phyloP scores from a whole-genome alignment of 352 stramenopile species.

The Pilasporangium apinafurcum region DNA sequence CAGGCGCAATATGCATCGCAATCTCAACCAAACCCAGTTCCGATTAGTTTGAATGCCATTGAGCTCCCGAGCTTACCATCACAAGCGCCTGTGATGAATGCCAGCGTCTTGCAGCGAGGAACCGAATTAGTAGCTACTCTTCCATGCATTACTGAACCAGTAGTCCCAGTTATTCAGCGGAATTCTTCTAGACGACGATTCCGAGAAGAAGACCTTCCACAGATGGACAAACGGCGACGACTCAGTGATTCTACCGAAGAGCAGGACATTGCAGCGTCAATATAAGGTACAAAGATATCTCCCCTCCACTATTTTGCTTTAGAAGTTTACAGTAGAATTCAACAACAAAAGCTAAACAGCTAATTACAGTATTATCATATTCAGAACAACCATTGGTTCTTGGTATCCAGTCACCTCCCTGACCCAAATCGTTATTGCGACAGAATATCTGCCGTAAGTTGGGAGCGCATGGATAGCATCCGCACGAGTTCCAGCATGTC shows the following conservation, averaged over 20 bases:
- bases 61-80: constrained; percentile 47
- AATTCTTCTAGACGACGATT: constrained; percentile 58
- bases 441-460: constrained; percentile 26
- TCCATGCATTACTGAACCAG: constrained; percentile 57
- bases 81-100: constrained; percentile 70
- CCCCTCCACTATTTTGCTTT: no score
- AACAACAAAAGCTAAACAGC: background rate
- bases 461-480: constrained; percentile 46
- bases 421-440: background rate
- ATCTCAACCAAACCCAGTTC: constrained; percentile 1
- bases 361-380: no score
- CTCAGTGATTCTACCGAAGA: constrained; percentile 42
- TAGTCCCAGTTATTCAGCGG: constrained; percentile 63
- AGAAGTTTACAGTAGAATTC: background rate
- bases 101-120: constrained; percentile 61
- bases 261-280: constrained; percentile 50
- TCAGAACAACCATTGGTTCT: no score
- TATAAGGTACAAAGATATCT: constrained; percentile 15
- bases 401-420: background rate
- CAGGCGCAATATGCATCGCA: background rate
- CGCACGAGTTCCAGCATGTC: constrained; percentile 73
- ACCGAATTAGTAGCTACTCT: constrained; percentile 26
- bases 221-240: constrained; percentile 53
- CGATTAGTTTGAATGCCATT: constrained; percentile 21
- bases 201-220: constrained; percentile 26